Conservation (phyloP, 441 rosid species). For the Jatropha podagrica region DNA sequence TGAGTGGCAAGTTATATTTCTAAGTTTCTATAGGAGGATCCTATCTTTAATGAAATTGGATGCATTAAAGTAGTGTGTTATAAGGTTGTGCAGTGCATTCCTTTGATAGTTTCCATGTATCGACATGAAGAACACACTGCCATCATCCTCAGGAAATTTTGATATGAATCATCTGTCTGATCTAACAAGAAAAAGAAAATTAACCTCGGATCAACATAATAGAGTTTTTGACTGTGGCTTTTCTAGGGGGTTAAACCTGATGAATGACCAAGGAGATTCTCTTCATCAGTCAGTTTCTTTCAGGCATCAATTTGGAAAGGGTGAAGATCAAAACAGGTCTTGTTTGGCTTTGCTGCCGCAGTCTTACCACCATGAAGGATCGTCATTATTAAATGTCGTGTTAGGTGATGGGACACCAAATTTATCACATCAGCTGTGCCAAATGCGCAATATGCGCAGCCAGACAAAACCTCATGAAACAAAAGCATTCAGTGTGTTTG, state of each 20-base stretch:
- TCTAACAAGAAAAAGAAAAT: slow-evolving; percentile 7
- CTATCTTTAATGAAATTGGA: neutral
- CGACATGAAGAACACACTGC: neutral
- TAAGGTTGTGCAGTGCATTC: neutral
- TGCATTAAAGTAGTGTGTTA: neutral
- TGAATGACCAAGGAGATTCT: neutral
- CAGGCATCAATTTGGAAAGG: too few species aligned
- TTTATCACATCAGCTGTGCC: too few species aligned
- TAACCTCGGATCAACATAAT: neutral
- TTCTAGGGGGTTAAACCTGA: neutral
- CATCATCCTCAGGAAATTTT: neutral
- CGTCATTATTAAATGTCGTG: too few species aligned
- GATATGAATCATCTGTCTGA: neutral
- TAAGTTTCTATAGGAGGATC: neutral
- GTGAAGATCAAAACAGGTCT: too few species aligned
- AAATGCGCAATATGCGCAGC: too few species aligned
- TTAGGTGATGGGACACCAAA: too few species aligned
- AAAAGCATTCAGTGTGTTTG: too few species aligned
- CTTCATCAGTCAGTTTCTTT: neutral
- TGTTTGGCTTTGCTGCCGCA: too few species aligned
- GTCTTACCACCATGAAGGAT: too few species aligned
- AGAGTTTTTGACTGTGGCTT: neutral
- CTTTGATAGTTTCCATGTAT: neutral
- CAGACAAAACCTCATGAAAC: too few species aligned
- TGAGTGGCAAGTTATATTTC: neutral